A percentile compares a stretch with the other conserved stretches of the same genome.
Conservation (phyloP, 352 stramenopile genomes). For the Phytophthora citricola region DNA sequence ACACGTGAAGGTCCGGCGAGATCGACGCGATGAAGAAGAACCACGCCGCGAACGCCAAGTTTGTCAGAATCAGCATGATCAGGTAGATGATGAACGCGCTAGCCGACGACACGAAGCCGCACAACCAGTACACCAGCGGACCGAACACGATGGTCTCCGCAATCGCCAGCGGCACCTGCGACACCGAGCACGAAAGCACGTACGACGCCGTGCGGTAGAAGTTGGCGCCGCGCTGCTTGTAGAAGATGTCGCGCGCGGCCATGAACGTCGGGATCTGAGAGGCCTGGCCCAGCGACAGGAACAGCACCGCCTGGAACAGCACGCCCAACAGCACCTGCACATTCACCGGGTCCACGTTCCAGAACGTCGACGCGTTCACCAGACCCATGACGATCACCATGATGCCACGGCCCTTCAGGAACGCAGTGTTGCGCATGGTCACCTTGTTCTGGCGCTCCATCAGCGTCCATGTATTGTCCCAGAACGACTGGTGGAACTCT, state of each 20-base stretch:
- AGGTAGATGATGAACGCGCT: slow-evolving; percentile 54
- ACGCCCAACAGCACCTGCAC: slow-evolving; percentile 66
- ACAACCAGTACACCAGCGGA: slow-evolving; percentile 83
- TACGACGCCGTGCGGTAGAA: slow-evolving; percentile 77
- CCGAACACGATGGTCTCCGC: slow-evolving; percentile 82
- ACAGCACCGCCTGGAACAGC: slow-evolving; percentile 81
- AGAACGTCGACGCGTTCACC: slow-evolving; percentile 51
- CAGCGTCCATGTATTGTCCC: slow-evolving; percentile 40
- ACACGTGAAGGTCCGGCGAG: slow-evolving; percentile 39
- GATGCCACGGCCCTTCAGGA: slow-evolving; percentile 47
- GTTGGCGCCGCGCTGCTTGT: slow-evolving; percentile 83
- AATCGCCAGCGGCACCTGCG: slow-evolving; percentile 63
- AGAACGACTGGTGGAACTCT: slow-evolving; percentile 52
- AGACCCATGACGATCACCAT: slow-evolving; percentile 54
- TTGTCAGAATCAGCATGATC: slow-evolving; percentile 48
- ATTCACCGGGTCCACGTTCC: slow-evolving; percentile 46
- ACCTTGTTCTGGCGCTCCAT: slow-evolving; percentile 65
- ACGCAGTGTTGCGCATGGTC: slow-evolving; percentile 55
- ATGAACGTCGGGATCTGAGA: slow-evolving; percentile 80
- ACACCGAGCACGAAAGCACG: slow-evolving; percentile 64
- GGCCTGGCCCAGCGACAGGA: slow-evolving; percentile 74
- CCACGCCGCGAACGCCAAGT: slow-evolving; percentile 50
- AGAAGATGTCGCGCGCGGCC: slow-evolving; percentile 67
- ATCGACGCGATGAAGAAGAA: slow-evolving; percentile 56
- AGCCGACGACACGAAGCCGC: slow-evolving; percentile 49